Conservation (phyloP, 169 alveolate genomes). For the Plasmodium blacklocki region DNA sequence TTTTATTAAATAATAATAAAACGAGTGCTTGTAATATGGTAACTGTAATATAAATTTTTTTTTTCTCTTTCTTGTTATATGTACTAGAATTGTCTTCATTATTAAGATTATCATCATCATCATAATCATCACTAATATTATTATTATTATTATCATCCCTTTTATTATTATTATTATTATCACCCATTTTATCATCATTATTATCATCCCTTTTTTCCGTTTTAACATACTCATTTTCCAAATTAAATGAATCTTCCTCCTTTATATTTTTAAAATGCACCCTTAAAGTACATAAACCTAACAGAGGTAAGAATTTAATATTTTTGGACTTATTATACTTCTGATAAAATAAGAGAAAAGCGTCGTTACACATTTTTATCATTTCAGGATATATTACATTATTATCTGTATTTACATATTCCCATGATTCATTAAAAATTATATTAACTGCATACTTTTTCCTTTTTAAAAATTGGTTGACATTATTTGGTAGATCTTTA, state of each 20-base stretch:
- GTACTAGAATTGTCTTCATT: neutral
- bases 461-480: constrained; percentile 17
- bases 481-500: constrained; percentile 12
- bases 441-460: constrained; percentile 51
- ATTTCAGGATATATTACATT: constrained; percentile 31
- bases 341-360: constrained; percentile 39
- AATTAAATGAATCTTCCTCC: neutral
- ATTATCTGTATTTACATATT: constrained; percentile 36
- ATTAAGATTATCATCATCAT: neutral
- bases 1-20: constrained; percentile 40
- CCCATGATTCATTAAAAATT: constrained; percentile 65
- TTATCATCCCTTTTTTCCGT: neutral
- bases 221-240: neutral
- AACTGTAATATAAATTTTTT: constrained; percentile 37
- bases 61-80: neutral
- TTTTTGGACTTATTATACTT: constrained; percentile 39
- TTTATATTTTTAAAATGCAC: constrained; percentile 31
- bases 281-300: constrained; percentile 56
- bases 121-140: neutral
- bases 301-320: constrained; percentile 45
- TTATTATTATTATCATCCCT: neutral
- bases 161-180: neutral
- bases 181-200: neutral
- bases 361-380: constrained; percentile 50
- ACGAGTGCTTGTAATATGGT: constrained; percentile 49